Conservation (phyloP, 345 rosid species). For the Salix viminalis region DNA sequence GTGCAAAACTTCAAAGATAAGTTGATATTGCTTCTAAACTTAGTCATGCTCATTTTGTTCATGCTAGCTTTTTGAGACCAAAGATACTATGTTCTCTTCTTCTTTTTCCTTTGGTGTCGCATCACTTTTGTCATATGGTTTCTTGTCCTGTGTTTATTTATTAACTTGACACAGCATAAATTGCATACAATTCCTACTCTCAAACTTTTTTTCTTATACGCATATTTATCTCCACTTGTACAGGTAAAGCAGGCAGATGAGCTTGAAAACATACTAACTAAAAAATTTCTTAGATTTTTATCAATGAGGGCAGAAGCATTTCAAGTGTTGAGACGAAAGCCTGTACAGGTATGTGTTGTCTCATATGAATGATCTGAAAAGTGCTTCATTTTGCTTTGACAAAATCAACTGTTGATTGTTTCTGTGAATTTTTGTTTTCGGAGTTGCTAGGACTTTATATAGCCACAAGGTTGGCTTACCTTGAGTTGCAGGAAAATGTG, state of each 20-base stretch:
- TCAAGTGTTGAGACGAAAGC: constrained; percentile 92
- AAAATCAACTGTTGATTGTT: constrained; percentile 1
- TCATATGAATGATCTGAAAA: constrained; percentile 8
- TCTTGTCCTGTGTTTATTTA: background rate
- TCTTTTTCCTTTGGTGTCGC: background rate
- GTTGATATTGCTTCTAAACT: background rate
- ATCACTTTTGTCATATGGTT: background rate
- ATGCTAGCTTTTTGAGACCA: background rate
- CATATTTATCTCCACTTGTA: constrained; percentile 6
- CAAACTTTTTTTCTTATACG: background rate
- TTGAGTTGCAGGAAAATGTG: no score
- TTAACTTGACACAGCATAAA: background rate
- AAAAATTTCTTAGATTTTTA: constrained; percentile 88
- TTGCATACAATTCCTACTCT: background rate
- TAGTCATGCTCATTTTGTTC: background rate
- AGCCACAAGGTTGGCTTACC: background rate
- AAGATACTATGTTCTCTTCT: background rate
- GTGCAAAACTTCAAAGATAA: no score
- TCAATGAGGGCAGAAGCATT: constrained; percentile 99
- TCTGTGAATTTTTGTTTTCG: constrained; percentile 3
- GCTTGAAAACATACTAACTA: constrained; percentile 88
- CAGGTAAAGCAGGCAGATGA: constrained; percentile 98
- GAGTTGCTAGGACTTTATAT: background rate
- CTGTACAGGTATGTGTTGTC: constrained; percentile 59
- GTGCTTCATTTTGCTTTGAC: constrained; percentile 3